Conservation (phyloP, 2,329 filamentous ascomycete genomes). For the Apiospora phragmitis region DNA sequence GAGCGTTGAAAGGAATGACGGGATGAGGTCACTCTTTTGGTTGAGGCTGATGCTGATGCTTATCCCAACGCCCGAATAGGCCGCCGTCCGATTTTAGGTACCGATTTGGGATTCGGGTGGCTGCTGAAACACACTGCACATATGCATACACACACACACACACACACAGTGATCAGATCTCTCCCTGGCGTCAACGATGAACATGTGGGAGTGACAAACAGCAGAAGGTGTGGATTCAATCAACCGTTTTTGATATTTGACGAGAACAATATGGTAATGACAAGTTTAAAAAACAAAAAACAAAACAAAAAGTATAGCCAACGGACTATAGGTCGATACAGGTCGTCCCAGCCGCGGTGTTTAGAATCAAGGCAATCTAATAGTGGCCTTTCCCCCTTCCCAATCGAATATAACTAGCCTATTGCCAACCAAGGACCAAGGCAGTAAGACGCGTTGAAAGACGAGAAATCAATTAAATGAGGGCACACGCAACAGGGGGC, state of each 20-base stretch:
- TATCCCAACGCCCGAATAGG: neutral
- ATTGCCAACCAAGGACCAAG: neutral
- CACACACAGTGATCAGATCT: neutral
- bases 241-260: neutral
- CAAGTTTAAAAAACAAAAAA: neutral
- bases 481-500: neutral
- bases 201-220: neutral
- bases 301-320: neutral
- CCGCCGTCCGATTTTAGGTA: neutral
- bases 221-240: neutral
- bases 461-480: neutral
- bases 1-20: constrained; percentile 10
- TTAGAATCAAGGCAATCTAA: constrained; percentile 3
- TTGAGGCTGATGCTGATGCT: neutral
- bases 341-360: neutral
- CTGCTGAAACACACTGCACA: constrained; percentile 1
- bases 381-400: neutral
- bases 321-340: neutral
- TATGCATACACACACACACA: neutral
- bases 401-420: neutral
- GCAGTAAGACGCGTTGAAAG: neutral
- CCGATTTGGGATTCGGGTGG: neutral
- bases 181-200: neutral
- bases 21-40: constrained; percentile 13
- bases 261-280: neutral